Base-by-base conservation (phyloP, 2,329 filamentous ascomycete genomes). In the Phaeoacremonium minimum region DNA sequence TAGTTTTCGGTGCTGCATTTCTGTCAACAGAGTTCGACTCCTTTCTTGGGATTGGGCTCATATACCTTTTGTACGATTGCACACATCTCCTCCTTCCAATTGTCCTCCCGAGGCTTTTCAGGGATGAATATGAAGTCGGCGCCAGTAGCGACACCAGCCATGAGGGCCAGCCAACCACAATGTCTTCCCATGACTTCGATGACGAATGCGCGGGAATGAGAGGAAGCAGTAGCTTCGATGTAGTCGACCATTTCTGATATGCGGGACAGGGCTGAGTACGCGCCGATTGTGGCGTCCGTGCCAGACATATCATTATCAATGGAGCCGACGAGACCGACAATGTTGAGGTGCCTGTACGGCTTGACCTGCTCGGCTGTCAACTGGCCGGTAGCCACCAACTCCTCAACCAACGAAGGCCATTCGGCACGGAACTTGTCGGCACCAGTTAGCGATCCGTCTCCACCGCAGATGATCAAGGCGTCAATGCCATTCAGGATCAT, bases 221-320 rank as follows among this genome's bases (percentile, higher is more conserved):
- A 96, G 26, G 83, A 84, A 35, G 91, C 91, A 0, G 93, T 97
- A 15, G 91, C 90, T 63, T 98, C 91, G 50, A 98, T 95, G 56
- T 89, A 91, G 67, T 98, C 93, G 40, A 98, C 87, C 56, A 91
- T 87, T 58, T 96, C 86, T 65, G 91, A 97, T 50, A 98, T 95
- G 41, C 91, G 83, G 32, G 85, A 81, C 38, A 98, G 77, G 16
- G 93, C 93, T 30, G 90, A 95, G 68, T 95, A 97, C 60, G 87
- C 94, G 38, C 93, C 93, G 58, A 98, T 96, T 19, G 93, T 98
- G 41, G 93, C 91, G 62, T 98, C 93, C 11, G 93, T 98, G 46
- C 88, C 88, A 33, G 90, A 94, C 64, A 98, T 85, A 57, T 98
- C 93, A 58, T 98, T 98, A 73, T 98, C 93, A 56, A 98, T 98